A percentile compares a stretch with the other conserved stretches of the same genome.
Conservation (phyloP, 1,139 yeast genomes). For the Candida smagusa region DNA sequence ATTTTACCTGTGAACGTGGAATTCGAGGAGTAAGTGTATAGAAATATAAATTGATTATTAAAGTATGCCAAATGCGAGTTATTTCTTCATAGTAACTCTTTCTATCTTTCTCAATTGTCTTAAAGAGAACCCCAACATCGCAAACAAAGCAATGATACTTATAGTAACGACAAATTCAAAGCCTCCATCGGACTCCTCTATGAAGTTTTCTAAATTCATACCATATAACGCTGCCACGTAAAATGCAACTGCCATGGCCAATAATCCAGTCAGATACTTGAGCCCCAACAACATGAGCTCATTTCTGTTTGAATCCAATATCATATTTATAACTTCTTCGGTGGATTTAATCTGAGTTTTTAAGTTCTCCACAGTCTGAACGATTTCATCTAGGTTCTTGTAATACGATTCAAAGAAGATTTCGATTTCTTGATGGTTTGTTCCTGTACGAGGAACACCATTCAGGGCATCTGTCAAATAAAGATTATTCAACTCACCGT, state of each 20-base stretch:
- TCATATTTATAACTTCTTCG: slow-evolving; percentile 45
- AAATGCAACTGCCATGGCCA: slow-evolving; percentile 39
- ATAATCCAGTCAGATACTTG: slow-evolving; percentile 39
- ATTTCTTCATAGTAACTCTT: slow-evolving; percentile 35
- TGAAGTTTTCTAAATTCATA: slow-evolving; percentile 38
- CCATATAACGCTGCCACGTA: slow-evolving; percentile 45
- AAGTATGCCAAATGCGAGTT: slow-evolving; percentile 1
- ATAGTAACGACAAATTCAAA: slow-evolving; percentile 32
- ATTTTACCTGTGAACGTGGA: slow-evolving; percentile 30
- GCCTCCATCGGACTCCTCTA: slow-evolving; percentile 34
- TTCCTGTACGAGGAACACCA: slow-evolving; percentile 24
- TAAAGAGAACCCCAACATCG: slow-evolving; percentile 26
- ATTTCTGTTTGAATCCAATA: slow-evolving; percentile 45
- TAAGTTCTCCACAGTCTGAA: slow-evolving; percentile 42
- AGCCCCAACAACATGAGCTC: slow-evolving; percentile 46
- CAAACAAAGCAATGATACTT: slow-evolving; percentile 25
- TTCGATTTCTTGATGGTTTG: slow-evolving; percentile 43
- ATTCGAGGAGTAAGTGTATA: slow-evolving; percentile 19
- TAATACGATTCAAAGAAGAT: slow-evolving; percentile 43
- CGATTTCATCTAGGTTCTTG: slow-evolving; percentile 44
- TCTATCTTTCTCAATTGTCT: slow-evolving; percentile 32
- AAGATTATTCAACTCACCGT: slow-evolving; percentile 40
- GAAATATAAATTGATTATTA: slow-evolving; percentile 1
- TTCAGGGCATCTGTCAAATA: slow-evolving; percentile 31
- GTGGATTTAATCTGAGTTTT: slow-evolving; percentile 43